These are phyloP conservation scores for Trichoderma atrobrunneum DNA, from an alignment of 2,329 filamentous ascomycete species.

Conservation along the genomic window DNA sequence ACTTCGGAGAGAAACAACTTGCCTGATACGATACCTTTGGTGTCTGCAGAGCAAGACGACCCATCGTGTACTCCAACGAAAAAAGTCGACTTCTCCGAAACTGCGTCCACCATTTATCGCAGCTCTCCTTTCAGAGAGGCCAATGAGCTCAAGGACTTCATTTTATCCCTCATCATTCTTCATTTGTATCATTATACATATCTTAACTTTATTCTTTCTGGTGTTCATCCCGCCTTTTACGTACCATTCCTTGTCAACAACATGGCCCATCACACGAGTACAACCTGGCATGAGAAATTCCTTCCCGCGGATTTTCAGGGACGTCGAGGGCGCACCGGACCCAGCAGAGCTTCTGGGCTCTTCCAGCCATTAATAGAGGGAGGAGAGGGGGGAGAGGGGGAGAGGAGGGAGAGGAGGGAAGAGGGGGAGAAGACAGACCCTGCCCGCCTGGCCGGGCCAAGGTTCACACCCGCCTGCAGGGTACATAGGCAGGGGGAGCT, in stretches of 20 bases:
- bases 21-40: conserved; percentile 30
- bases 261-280: neutral
- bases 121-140: conserved; percentile 22
- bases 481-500: neutral
- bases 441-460: neutral
- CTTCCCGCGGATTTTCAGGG: neutral
- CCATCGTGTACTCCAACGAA: neutral
- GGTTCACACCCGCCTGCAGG: neutral
- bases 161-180: too few relatives aligned
- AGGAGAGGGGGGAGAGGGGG: too few relatives aligned
- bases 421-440: neutral
- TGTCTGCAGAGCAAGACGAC: neutral
- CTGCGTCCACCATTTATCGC: conserved; percentile 32
- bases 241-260: neutral
- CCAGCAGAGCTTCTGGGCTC: neutral
- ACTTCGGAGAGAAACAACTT: conserved; percentile 25
- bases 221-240: neutral
- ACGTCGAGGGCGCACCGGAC: neutral
- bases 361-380: neutral
- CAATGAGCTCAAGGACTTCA: conserved; percentile 15
- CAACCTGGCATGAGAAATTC: neutral
- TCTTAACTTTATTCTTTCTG: neutral
- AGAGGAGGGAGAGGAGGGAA: too few relatives aligned
- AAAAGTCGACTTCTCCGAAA: conserved; percentile 36
- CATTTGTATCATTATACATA: too few relatives aligned